Conservation (phyloP, 1,139 yeast genomes). For the Eremothecium sinecaudum region DNA sequence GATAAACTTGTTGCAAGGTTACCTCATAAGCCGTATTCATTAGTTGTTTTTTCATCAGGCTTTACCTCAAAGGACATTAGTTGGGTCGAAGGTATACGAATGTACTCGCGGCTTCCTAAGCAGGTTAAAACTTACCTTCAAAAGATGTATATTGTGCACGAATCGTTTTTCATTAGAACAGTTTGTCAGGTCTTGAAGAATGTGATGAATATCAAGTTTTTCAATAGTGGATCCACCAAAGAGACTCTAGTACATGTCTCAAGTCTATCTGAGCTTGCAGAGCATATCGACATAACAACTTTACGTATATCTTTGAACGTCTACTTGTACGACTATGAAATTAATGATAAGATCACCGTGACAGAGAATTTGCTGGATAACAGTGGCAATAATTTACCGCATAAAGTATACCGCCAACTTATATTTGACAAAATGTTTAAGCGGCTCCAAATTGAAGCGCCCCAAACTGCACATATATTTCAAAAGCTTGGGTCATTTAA, state of each 20-base stretch:
- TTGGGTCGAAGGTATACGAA: conserved; percentile 75
- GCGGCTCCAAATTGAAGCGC: conserved; percentile 39
- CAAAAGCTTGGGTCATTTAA: conserved; percentile 51
- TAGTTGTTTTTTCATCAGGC: conserved; percentile 73
- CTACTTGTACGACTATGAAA: conserved; percentile 45
- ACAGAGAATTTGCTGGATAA: conserved; percentile 27
- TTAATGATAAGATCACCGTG: conserved; percentile 30
- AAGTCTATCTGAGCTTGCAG: conserved; percentile 53
- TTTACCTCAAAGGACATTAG: conserved; percentile 45
- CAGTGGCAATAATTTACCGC: conserved; percentile 25
- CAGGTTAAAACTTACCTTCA: conserved; percentile 45
- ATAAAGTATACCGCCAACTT: conserved; percentile 31
- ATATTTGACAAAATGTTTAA: conserved; percentile 39
- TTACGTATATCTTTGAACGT: conserved; percentile 70
- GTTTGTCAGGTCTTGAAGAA: conserved; percentile 65
- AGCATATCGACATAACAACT: conserved; percentile 60
- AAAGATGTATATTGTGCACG: conserved; percentile 76
- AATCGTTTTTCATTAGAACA: conserved; percentile 81
- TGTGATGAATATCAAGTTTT: conserved; percentile 41
- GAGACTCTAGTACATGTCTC: conserved; percentile 23
- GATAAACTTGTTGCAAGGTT: conserved; percentile 32
- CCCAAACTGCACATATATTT: conserved; percentile 40
- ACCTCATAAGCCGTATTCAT: conserved; percentile 51
- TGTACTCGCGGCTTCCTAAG: conserved; percentile 60
- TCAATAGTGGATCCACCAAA: conserved; percentile 15